Evolutionary conservation across 306 rosid genomes (phyloP), one percentile per base, ranked within the genome.

Genomic region (Styphnolobium japonicum): DNA sequence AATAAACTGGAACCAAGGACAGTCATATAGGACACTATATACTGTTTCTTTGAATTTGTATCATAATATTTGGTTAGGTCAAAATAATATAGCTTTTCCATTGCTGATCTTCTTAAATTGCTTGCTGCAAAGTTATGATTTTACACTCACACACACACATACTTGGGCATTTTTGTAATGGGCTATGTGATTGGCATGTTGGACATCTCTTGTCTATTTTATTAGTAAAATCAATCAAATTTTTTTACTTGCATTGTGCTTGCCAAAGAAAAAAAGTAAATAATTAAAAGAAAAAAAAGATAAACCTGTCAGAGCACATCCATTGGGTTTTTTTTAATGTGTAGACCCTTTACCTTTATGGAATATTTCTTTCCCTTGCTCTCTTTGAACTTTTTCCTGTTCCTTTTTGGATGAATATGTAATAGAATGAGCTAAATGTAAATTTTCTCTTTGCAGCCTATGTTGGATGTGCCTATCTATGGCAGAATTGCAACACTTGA

Each of bases 401-500:
- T 57, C 25, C 29, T 27, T 53, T 52, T 72, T 36, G 29, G 14
- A 39, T 40, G 49, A 56, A 42, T 63, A 5, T 70, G 60, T 75
- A 2, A 14, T 43, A 11, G 43, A 71, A 62, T 18, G 49, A 76
- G 22, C 10, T 55, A 57, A 5, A 67, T 75, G 39, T 65, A 4
- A 22, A 29, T 14, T 22, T 79, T 63, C 27, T 23, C 37, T 39
- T 55, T 88, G 83, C 91, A 95, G 98, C 91, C 97, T 34, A 75
- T 95, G 85, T 65, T 95, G 89, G 99, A 95, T 31, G 99, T 95
- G 51, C 99, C 99, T 0, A 91, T 95, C 73, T 93, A 95, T 71
- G 99, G 99, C 69, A 84, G 99, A 81, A 95, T 95, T 77, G 99
- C 99, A 1, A 95, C 99, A 5, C 90, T 95, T 31, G 92, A 93